These are phyloP conservation scores for Penicillium waksmanii DNA, from an alignment of 495 filamentous ascomycete genomes.

Conservation along the genomic window DNA sequence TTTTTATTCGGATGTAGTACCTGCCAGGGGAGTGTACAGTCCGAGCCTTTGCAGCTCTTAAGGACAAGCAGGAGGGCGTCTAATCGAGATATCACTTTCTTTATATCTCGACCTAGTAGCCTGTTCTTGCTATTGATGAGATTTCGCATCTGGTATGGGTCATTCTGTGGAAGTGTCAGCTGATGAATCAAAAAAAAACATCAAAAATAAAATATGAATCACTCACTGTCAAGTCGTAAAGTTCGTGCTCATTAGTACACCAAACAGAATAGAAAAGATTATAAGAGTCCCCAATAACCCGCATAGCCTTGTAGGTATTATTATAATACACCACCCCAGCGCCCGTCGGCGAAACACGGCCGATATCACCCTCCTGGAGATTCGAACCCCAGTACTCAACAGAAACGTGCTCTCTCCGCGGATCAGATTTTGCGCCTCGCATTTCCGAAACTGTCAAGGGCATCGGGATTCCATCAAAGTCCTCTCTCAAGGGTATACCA, in stretches of 20 bases:
- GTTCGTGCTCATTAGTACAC: constrained; percentile 12
- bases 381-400: constrained; percentile 58
- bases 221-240: constrained; percentile 8
- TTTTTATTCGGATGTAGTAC: constrained; percentile 53
- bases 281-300: not conserved
- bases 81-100: constrained; percentile 47
- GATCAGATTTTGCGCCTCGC: not conserved
- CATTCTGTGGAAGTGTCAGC: not conserved
- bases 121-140: not conserved
- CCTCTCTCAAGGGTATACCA: constrained; percentile 38
- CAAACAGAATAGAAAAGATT: constrained; percentile 11
- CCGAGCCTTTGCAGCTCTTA: constrained; percentile 57
- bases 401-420: constrained; percentile 51
- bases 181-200: not conserved
- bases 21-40: constrained; percentile 55
- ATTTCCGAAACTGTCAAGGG: constrained; percentile 24
- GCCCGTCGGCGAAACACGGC: not conserved
- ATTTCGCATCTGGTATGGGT: constrained; percentile 8
- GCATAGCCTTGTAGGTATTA: constrained; percentile 10
- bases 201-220: not conserved
- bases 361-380: not conserved
- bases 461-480: constrained; percentile 57
- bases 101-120: constrained; percentile 24
- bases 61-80: constrained; percentile 60
- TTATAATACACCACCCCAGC: not conserved